phyloP scores from a whole-genome alignment of 768 basidiomycete species.

The Gymnopilus junonius region DNA sequence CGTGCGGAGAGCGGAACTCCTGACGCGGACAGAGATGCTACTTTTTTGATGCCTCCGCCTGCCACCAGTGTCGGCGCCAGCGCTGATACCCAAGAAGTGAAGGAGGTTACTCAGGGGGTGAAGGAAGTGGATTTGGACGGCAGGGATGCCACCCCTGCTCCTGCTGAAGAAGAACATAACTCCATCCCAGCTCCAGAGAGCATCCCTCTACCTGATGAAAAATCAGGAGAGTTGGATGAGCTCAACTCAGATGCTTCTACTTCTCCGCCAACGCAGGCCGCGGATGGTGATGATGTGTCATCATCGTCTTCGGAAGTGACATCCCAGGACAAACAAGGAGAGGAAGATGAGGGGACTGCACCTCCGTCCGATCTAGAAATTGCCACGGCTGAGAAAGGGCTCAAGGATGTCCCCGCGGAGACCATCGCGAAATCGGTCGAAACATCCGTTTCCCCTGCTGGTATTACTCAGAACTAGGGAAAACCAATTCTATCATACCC shows the following conservation, averaged over 20 bases:
- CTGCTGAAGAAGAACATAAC: constrained; percentile 55
- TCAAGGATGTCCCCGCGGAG: not conserved
- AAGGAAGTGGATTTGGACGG: constrained; percentile 68
- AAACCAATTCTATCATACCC: not conserved
- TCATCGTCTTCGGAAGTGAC: not conserved
- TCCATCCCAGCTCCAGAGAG: constrained; percentile 32
- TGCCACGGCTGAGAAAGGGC: not conserved
- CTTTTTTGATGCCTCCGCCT: constrained; percentile 21
- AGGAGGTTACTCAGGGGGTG: constrained; percentile 74
- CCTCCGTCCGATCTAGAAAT: not conserved
- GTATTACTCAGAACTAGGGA: not conserved
- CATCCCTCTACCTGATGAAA: constrained; percentile 44
- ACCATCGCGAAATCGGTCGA: not conserved
- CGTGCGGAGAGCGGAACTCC: constrained; percentile 45
- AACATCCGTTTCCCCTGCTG: not conserved
- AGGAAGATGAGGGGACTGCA: too few relatives aligned
- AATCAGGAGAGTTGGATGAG: constrained; percentile 42
- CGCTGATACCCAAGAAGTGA: constrained; percentile 58
- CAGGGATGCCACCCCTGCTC: constrained; percentile 47
- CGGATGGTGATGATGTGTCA: not conserved
- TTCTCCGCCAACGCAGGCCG: constrained; percentile 18
- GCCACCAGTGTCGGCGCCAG: constrained; percentile 29
- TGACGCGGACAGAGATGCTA: constrained; percentile 27
- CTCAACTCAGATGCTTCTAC: constrained; percentile 21
- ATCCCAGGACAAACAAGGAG: too few relatives aligned